Percentiles rank a stretch among this genome's conserved stretches.
Conservation (phyloP, 164 flowering plant species). For the Protea cynaroides region DNA sequence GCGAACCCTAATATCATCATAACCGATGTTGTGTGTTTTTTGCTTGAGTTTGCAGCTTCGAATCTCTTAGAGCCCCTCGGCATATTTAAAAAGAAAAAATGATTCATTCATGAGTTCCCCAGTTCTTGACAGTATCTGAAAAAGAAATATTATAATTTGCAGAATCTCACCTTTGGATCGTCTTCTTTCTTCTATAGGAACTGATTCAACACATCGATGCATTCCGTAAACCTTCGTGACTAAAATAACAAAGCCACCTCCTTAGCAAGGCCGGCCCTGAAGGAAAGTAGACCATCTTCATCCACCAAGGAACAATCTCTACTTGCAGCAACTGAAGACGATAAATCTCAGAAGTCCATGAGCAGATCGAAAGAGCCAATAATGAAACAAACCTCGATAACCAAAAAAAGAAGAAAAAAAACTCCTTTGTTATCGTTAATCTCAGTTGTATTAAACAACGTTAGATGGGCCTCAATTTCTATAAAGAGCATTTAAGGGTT, state of each 20-base stretch:
- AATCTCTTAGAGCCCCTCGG: no score
- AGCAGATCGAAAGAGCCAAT: slow-evolving; percentile 25
- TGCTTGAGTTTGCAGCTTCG: no score
- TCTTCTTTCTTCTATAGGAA: slow-evolving; percentile 49
- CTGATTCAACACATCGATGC: slow-evolving; percentile 57
- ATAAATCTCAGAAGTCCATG: slow-evolving; percentile 69
- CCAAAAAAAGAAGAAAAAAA: neutral
- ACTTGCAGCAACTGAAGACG: slow-evolving; percentile 24
- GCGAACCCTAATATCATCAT: no score
- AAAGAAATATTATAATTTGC: neutral
- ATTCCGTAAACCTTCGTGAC: slow-evolving; percentile 58
- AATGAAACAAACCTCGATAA: slow-evolving; percentile 5
- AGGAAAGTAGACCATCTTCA: slow-evolving; percentile 45
- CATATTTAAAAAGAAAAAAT: neutral
- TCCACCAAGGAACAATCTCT: slow-evolving; percentile 32
- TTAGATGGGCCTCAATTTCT: neutral
- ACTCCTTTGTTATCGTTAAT: neutral
- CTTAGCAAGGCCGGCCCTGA: slow-evolving; percentile 50
- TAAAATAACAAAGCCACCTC: slow-evolving; percentile 69
- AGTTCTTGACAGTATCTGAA: neutral
- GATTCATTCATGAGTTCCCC: neutral
- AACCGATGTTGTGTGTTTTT: no score
- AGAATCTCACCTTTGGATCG: slow-evolving; percentile 67
- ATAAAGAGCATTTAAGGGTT: neutral
- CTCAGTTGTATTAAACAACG: neutral